A percentile compares a stretch with the other conserved stretches of the same genome.
phyloP scores from a whole-genome alignment of 345 rosid genomes.

The Boechera retrofracta region DNA sequence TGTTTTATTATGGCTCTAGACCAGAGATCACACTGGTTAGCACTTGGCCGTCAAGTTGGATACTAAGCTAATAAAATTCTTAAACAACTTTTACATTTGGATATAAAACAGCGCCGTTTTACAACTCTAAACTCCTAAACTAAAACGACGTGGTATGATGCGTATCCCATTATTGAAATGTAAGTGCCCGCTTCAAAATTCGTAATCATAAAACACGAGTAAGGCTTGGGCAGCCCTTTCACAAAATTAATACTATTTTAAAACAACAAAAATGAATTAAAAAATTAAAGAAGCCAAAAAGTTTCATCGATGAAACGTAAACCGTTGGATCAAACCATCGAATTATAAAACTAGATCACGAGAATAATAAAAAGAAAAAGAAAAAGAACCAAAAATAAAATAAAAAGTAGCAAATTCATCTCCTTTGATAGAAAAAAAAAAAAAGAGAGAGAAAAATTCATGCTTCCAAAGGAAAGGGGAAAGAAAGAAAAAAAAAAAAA shows the following conservation, averaged over 20 bases:
- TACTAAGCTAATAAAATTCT: too few species aligned
- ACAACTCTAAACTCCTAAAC: neutral
- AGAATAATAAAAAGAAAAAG: constrained; percentile 10
- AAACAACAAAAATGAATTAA: neutral
- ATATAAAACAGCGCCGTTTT: too few species aligned
- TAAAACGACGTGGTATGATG: neutral
- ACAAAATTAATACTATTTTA: neutral
- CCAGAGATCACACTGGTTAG: too few species aligned
- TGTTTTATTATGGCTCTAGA: too few species aligned
- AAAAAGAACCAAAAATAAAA: neutral
- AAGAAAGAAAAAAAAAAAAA: constrained; percentile 21
- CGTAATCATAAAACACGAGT: neutral
- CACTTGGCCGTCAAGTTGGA: too few species aligned
- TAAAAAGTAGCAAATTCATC: constrained; percentile 30
- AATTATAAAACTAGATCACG: constrained; percentile 45
- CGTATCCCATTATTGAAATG: neutral
- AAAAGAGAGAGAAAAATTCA: constrained; percentile 13
- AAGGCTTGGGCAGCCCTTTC: constrained; percentile 25
- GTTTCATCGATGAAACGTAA: constrained; percentile 18
- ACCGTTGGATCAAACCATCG: constrained; percentile 43
- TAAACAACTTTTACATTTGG: too few species aligned
- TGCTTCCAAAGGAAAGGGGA: constrained; percentile 34
- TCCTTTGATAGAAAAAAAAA: neutral
- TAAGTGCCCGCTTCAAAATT: constrained; percentile 7
- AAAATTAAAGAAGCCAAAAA: neutral